Percentiles rank a stretch among this genome's conserved stretches.
These are phyloP conservation scores for Diaporthe citriasiana DNA, from an alignment of 2,329 filamentous ascomycete genomes.

Conservation along the genomic window DNA sequence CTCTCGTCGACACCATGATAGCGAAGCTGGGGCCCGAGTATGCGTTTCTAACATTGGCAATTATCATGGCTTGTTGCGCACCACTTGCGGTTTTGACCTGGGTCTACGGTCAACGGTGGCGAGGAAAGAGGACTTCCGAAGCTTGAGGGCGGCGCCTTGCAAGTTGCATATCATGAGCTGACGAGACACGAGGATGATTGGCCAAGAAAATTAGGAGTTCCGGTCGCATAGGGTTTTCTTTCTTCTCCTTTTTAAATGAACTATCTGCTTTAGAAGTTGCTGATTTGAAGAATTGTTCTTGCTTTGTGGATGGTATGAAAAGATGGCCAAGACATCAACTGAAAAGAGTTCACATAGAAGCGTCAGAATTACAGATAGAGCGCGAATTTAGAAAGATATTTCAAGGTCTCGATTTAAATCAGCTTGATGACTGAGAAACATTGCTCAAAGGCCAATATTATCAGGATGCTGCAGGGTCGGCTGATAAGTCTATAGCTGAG, in stretches of 20 bases:
- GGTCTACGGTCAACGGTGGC: conserved; percentile 4
- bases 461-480: no score
- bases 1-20: conserved; percentile 44
- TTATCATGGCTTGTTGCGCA: conserved; percentile 22
- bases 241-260: no score
- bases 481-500: no score
- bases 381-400: neutral
- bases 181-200: neutral
- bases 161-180: neutral
- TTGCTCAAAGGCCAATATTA: no score
- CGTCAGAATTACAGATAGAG: neutral
- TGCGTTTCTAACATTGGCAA: conserved; percentile 42
- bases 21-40: conserved; percentile 29
- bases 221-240: no score
- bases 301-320: neutral
- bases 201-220: neutral
- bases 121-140: neutral
- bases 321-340: neutral
- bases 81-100: conserved; percentile 8
- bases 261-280: neutral
- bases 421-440: neutral
- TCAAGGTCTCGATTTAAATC: neutral
- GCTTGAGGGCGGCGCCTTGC: no score
- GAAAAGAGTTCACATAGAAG: neutral
- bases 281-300: no score